Evolutionary conservation across 495 filamentous ascomycete species (phyloP), one percentile per base, ranked within the genome.

Genomic region (Haplographium delicatum): DNA sequence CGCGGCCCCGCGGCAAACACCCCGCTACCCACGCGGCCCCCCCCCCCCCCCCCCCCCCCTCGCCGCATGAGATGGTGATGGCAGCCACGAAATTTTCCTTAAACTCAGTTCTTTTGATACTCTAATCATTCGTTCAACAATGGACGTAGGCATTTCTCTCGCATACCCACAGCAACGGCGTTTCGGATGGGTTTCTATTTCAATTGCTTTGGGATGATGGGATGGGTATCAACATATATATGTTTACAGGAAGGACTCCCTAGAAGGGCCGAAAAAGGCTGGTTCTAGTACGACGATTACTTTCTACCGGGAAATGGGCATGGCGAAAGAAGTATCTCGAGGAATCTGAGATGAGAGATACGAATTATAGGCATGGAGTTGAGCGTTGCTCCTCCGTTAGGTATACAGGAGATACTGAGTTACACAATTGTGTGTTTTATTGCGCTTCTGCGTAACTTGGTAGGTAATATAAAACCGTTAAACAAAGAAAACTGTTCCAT

Each of bases 91-190:
- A 40, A 18, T 31, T 50, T 44, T 40, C 30, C 10, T 52, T 44
- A 16, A 42, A 13, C 24, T 18, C 26, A 51, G 18, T 23, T 44
- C 35, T 25, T 22, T 24, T 23, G 6, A 5, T 50, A 27, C 44
- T 28, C 4, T 56, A 31, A 51, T 45, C 19, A 31, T 20, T 50
- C 33, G 30, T 50, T 50, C 16, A n/a, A 4, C n/a, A 27, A 39
- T n/a, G n/a, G 5, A 35, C 25, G 13, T 30, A 50, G 16, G 23
- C 27, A 27, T 38, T 26, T 41, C 38, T 43, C 20, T n/a, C n/a
- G 48, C 46, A 54, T 53, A 50, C 39, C 33, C 41, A 56, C 23
- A 47, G 50, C 37, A 53, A 51, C 47, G 56, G 56, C 51, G 56
- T 55, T 54, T 51, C n/a, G 55, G 55, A 26, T 44, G 33, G 40